These are phyloP conservation scores for Ogataea polymorpha DNA, from an alignment of 805 yeast species.

Conservation along the genomic window DNA sequence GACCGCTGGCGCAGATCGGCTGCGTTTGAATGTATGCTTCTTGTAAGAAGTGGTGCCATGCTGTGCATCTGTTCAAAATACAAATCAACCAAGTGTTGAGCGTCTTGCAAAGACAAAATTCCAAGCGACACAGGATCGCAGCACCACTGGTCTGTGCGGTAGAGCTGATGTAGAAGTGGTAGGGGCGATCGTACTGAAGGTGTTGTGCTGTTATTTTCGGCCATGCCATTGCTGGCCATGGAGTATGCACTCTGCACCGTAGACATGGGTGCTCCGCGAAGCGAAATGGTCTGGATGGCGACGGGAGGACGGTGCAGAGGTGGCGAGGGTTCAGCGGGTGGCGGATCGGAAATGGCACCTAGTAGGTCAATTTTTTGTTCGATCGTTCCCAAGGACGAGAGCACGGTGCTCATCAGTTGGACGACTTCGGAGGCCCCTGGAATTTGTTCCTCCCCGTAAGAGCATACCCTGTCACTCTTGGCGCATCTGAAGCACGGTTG, in stretches of 20 bases:
- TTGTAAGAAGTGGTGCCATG: slow-evolving; percentile 18
- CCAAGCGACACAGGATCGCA: slow-evolving; percentile 14
- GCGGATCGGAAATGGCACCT: not conserved
- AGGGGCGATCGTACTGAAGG: slow-evolving; percentile 8
- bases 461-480: not conserved
- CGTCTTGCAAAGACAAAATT: slow-evolving; percentile 9
- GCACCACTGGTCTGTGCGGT: slow-evolving; percentile 11
- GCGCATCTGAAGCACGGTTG: slow-evolving; percentile 5
- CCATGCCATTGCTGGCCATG: not conserved
- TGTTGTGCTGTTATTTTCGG: not conserved
- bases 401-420: slow-evolving; percentile 1
- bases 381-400: not conserved
- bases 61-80: slow-evolving; percentile 16
- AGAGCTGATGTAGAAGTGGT: slow-evolving; percentile 5
- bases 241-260: slow-evolving; percentile 14
- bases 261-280: slow-evolving; percentile 15
- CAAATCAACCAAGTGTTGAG: slow-evolving; percentile 13
- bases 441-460: not conserved
- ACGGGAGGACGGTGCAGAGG: slow-evolving; percentile 7
- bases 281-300: slow-evolving; percentile 13
- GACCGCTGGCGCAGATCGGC: slow-evolving; percentile 13
- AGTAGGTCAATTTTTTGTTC: not conserved
- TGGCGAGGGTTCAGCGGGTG: not conserved
- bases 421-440: not conserved
- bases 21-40: slow-evolving; percentile 13